Evolutionary conservation across 306 rosid genomes (phyloP), one percentile per base, ranked within the genome.

Genomic region (Dalbergia oliveri): DNA sequence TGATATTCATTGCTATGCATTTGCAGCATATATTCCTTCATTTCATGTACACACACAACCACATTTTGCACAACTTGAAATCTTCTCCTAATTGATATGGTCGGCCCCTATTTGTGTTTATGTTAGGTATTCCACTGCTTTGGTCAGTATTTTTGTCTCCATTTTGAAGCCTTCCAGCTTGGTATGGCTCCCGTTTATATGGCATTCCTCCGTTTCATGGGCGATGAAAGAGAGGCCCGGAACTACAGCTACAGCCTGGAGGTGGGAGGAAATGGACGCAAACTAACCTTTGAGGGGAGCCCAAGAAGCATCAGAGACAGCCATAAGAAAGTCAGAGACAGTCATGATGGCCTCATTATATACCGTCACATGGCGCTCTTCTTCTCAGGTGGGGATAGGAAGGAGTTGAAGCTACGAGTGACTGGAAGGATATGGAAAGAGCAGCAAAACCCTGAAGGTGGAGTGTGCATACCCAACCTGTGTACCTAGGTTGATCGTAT

Each of bases 341-440:
- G 93, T 83, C 93, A 89, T 61, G 97, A 91, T 13, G 97, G 97
- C 65, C 92, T 91, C 56, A 85, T 91, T 39, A 84, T 91, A 81
- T 90, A 89, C 62, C 93, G 94, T 4, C 88, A 89, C 86, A 86
- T 91, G 88, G 97, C 97, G 0, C 92, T 91, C 62, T 89, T 89
- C 92, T 89, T 91, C 92, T 89, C 97, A 2, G 94, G 97, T 6
- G 93, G 89, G 67, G 92, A 91, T 61, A 86, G 83, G 90, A 91
- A 89, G 87, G 94, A 89, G 79, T 87, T 91, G 85, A 91, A 91
- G 89, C 83, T 91, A 63, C 72, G 94, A 66, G 91, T 91, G 26
- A 89, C 97, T 2, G 97, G 97, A 26, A 86, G 92, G 66, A 91
- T 91, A 73, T 91, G 94, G 94, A 89, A 91, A 82, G 94, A 91